Evolutionary conservation across 768 basidiomycete genomes (phyloP).

Genomic region (Tubosaeta brunneosetosa): DNA sequence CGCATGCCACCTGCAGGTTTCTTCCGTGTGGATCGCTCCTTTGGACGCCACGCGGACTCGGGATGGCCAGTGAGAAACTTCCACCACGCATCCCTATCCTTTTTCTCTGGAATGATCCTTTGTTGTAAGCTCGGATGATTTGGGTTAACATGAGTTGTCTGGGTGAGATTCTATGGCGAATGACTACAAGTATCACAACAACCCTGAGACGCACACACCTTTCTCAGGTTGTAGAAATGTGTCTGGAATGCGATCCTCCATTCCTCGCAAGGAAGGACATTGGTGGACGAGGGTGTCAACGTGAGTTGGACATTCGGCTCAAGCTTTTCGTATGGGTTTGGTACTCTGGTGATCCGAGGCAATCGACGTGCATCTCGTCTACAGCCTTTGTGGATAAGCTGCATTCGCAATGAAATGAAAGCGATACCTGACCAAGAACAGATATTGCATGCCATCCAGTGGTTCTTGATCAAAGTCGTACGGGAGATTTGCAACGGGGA

Average conservation of each 20-base stretch:
- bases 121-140: constrained; percentile 8
- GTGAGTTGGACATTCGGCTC: constrained; percentile 22
- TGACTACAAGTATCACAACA: constrained; percentile 4
- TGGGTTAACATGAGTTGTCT: constrained; percentile 41
- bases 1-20: constrained; percentile 31
- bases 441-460: constrained; percentile 70
- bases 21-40: constrained; percentile 11
- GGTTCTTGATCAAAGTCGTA: constrained; percentile 61
- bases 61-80: constrained; percentile 65
- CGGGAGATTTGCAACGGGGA: constrained; percentile 82
- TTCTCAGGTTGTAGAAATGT: constrained; percentile 63
- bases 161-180: constrained; percentile 54
- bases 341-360: constrained; percentile 59
- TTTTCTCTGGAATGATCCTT: constrained; percentile 60
- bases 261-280: constrained; percentile 55
- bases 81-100: constrained; percentile 79
- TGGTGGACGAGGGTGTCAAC: constrained; percentile 20
- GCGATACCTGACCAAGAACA: constrained; percentile 73
- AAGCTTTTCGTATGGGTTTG: constrained; percentile 60
- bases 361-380: constrained; percentile 70
- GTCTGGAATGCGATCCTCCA: constrained; percentile 59
- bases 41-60: constrained; percentile 61
- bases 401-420: not conserved
- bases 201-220: constrained; percentile 28
- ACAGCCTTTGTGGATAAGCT: constrained; percentile 8